phyloP scores from a whole-genome alignment of 495 filamentous ascomycete species.

The Penicillium cataractarum region DNA sequence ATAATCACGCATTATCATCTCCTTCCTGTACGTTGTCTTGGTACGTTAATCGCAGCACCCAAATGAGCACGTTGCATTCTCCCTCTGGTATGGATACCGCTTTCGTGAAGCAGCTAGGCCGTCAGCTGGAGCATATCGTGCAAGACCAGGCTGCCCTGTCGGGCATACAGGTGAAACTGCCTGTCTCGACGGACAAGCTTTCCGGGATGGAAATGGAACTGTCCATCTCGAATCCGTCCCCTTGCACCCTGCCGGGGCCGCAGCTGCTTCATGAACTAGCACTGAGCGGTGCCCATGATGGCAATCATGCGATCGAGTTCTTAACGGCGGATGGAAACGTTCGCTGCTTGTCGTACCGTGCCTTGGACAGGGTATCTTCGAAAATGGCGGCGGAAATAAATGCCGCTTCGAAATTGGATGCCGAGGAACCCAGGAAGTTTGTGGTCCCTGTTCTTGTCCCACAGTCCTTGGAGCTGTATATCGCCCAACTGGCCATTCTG shows the following conservation, averaged over 20 bases:
- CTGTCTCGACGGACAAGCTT: constrained; percentile 15
- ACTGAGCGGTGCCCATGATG: constrained; percentile 21
- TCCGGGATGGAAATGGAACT: constrained; percentile 28
- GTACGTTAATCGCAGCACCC: constrained; percentile 23
- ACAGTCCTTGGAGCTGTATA: constrained; percentile 72
- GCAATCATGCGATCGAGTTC: constrained; percentile 62
- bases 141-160: constrained; percentile 21
- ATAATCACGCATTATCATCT: constrained; percentile 1
- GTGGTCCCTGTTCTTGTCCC: constrained; percentile 75
- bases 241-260: constrained; percentile 60
- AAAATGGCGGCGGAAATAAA: constrained; percentile 54
- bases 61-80: constrained; percentile 31
- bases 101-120: constrained; percentile 30
- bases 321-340: constrained; percentile 47
- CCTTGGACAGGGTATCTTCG: constrained; percentile 61
- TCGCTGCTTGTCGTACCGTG: constrained; percentile 55
- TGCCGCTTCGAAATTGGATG: constrained; percentile 23
- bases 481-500: constrained; percentile 70
- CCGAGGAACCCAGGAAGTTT: constrained; percentile 5
- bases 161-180: constrained; percentile 19
- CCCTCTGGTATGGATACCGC: constrained; percentile 24
- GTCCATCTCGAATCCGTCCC: constrained; percentile 66
- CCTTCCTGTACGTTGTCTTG: constrained; percentile 21
- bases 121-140: constrained; percentile 30
- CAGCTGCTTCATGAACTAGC: constrained; percentile 68